Base-by-base conservation (phyloP, 345 rosid species). In the Psidium guajava region DNA sequence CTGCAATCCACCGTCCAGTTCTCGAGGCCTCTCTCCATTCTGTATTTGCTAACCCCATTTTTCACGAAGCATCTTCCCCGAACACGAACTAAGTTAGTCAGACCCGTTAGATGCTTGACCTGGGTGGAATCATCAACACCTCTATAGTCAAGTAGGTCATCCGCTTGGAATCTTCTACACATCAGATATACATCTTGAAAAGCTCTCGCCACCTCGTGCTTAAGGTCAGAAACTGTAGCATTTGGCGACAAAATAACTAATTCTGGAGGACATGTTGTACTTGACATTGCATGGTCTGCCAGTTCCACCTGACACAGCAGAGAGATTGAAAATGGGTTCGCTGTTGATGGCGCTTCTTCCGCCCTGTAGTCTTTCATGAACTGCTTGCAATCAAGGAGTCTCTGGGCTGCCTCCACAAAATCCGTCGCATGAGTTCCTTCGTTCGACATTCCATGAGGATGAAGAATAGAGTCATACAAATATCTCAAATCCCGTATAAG, bases 371-470 rank as follows among this genome's bases (percentile, higher is more conserved):
- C 91, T 84, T 93, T 94, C 86, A 93, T 61, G 85, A 94, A 94
- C 86, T 93, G 94, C 92, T 94, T 94, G 93, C 97, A 93, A 86
- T 94, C 97, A 11, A 94, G 92, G n/a, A 94, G 90, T 85, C 90
- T 94, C 58, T 86, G 88, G 15, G 94, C 94, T 59, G 94, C 90
- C 51, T 85, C 89, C 42, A 83, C 83, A 82, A 84, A 87, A 55
- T 86, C 85, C 9, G 85, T 87, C 49, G 84, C 36, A 36, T 90
- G 92, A 69, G 86, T 85, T 84, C 87, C 90, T 50, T 74, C 87
- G 40, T 77, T 87, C 81, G 81, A 50, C 92, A 89, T 89, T 59
- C 86, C 88, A 73, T 82, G 88, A 27, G 94, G 94, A 75, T 87
- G 89, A 18, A 94, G 90, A 77, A 93, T 24, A 86, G 85, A 57